These are phyloP conservation scores for Colletotrichum liaoningense DNA, from an alignment of 2,329 filamentous ascomycete species.

Conservation along the genomic window DNA sequence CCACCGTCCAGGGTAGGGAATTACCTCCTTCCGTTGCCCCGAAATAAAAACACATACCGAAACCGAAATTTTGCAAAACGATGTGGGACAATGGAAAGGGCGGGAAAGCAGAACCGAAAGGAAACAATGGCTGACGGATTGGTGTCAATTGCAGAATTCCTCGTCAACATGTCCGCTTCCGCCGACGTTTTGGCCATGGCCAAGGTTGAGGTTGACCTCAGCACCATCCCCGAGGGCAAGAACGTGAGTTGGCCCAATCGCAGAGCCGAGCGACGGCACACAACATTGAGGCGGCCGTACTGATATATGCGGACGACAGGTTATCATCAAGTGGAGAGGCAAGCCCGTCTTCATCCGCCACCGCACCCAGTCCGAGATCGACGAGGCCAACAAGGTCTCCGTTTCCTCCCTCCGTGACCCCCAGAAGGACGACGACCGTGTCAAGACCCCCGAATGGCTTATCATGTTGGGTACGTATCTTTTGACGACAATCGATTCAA, in stretches of 20 bases:
- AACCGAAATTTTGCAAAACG: no score
- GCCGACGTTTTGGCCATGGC: conserved; percentile 98
- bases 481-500: background rate
- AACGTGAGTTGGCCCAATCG: conserved; percentile 76
- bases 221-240: conserved; percentile 96
- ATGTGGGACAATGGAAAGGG: fast-evolving
- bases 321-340: conserved; percentile 99
- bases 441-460: conserved; percentile 98
- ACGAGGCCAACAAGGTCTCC: conserved; percentile 91
- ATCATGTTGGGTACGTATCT: conserved; percentile 87
- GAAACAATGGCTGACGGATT: conserved; percentile 40
- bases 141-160: conserved; percentile 79
- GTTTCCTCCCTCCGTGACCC: conserved; percentile 89
- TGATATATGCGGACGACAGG: conserved; percentile 58
- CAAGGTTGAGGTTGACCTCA: conserved; percentile 98
- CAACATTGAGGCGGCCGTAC: background rate
- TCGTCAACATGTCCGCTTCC: conserved; percentile 99
- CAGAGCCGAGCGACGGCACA: background rate
- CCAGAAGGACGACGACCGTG: conserved; percentile 89
- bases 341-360: conserved; percentile 99
- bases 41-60: background rate
- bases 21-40: background rate
- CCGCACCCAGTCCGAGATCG: conserved; percentile 92
- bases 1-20: conserved; percentile 92
- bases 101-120: no score